Evolutionary conservation across 202 grass and related monocot species (phyloP), one percentile per base, ranked within the genome.

Genomic region (Miscanthus sacchariflorus): DNA sequence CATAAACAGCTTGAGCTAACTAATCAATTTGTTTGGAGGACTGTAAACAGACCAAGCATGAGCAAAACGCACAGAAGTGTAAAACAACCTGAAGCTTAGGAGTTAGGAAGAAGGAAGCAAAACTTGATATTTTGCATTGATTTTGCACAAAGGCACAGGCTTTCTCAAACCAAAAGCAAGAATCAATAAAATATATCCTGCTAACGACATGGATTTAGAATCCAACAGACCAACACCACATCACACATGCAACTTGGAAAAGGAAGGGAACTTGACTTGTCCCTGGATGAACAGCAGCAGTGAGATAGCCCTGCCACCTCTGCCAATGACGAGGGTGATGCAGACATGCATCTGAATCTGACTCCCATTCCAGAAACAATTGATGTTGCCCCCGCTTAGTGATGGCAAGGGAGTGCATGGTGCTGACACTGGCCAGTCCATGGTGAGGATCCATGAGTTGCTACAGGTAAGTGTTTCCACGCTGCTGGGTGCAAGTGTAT

Each of bases 131-230:
- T 76, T 49, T 28, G 6, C 45, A 50, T 28, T 14, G 23, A 74
- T 70, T 76, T 50, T 45, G n/a, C 6, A 24, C 44, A 50, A 50
- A 50, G 45, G 43, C 1, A 1, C 13, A 50, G 4, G 3, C 72
- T 76, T 75, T 76, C 24, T 76, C 44, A 50, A 76, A 76, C 72
- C 12, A 30, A 76, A 76, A 75, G 43, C 23, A 50, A 76, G 24
- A 50, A 50, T 17, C 23, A 46, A 17, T 56, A 6, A 5, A 5
- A 4, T 11, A 44, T 44, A 42, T 45, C 71, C n/a, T 45, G 11
- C 43, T 42, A 12, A 25, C 21, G 2, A 73, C 24, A 28, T 28
- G 24, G 24, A 76, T 50, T 49, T 50, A 14, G 28, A 18, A 50
- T 5, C 6, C 12, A 50, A 33, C 30, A 33, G 30, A 33, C 30